These are phyloP conservation scores for Flaveria trinervia DNA, from an alignment of 129 eudicot genomes.

Conservation along the genomic window DNA sequence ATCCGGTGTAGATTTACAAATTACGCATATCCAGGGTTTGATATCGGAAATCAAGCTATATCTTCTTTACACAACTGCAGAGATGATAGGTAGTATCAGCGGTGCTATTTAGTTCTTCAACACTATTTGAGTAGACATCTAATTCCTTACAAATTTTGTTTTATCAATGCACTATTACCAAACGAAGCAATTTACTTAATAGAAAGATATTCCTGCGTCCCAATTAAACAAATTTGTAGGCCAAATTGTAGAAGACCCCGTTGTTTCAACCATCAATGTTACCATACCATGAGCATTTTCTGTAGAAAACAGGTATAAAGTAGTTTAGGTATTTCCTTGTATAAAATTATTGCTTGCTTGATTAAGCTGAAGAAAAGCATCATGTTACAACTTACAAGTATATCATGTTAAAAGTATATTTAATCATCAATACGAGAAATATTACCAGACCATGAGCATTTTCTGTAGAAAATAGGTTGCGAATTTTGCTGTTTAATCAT, in stretches of 20 bases:
- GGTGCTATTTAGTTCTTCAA: background rate
- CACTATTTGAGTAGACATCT: slow-evolving; percentile 6
- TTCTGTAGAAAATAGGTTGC: too few species aligned
- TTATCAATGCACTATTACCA: background rate
- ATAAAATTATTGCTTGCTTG: background rate
- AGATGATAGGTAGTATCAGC: slow-evolving; percentile 8
- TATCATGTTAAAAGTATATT: too few species aligned
- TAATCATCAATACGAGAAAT: too few species aligned
- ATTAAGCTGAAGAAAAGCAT: background rate
- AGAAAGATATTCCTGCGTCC: background rate
- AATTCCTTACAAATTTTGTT: background rate
- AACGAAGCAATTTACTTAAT: background rate
- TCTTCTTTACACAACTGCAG: background rate
- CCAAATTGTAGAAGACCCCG: background rate
- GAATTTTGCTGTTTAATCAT: too few species aligned
- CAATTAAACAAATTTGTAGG: background rate
- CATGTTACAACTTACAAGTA: background rate
- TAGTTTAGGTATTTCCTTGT: background rate
- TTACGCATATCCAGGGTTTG: background rate
- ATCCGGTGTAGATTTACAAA: slow-evolving; percentile 19
- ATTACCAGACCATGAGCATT: too few species aligned
- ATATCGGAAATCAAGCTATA: background rate
- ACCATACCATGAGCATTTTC: background rate
- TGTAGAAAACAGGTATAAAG: slow-evolving; percentile 15
- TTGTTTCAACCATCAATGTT: background rate